These are phyloP conservation scores for Cryphonectria nitschkei DNA, from an alignment of 2,329 filamentous ascomycete species.

Conservation along the genomic window DNA sequence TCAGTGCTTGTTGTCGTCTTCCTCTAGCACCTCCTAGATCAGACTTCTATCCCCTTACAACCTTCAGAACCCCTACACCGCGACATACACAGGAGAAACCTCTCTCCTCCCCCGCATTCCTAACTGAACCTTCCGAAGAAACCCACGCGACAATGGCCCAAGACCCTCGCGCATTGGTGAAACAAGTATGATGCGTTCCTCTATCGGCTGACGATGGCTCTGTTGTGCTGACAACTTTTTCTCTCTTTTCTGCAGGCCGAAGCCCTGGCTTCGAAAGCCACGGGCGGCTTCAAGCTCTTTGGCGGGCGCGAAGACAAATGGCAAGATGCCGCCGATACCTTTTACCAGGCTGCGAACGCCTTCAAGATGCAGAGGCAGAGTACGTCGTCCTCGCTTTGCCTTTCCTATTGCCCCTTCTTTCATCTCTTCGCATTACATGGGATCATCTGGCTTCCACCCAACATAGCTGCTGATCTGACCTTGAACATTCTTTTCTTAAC, in stretches of 20 bases:
- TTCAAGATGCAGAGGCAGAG: slow-evolving; percentile 87
- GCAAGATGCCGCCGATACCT: slow-evolving; percentile 85
- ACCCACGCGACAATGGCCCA: slow-evolving; percentile 60
- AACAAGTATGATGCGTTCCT: slow-evolving; percentile 64
- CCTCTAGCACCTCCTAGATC: background rate
- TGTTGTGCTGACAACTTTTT: slow-evolving; percentile 3
- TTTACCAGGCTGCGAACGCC: slow-evolving; percentile 85
- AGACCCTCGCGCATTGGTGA: slow-evolving; percentile 77
- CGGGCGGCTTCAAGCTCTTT: slow-evolving; percentile 86
- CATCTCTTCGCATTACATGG: too few relatives aligned
- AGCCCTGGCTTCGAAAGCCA: slow-evolving; percentile 74
- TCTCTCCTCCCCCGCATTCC: background rate
- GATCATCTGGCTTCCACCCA: background rate
- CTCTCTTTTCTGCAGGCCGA: slow-evolving; percentile 70
- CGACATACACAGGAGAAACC: background rate
- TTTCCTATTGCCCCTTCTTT: background rate
- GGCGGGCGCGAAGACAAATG: slow-evolving; percentile 86
- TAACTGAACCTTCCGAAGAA: slow-evolving; percentile 9
- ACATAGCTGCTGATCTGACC: too few relatives aligned
- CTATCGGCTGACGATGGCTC: background rate
- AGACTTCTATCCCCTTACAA: background rate
- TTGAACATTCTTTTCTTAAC: background rate
- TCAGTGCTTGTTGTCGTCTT: background rate
- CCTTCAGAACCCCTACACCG: background rate
- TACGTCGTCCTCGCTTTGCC: slow-evolving; percentile 44